Evolutionary conservation across 495 filamentous ascomycete species (phyloP).

Genomic region (Aspergillus conjunctus): DNA sequence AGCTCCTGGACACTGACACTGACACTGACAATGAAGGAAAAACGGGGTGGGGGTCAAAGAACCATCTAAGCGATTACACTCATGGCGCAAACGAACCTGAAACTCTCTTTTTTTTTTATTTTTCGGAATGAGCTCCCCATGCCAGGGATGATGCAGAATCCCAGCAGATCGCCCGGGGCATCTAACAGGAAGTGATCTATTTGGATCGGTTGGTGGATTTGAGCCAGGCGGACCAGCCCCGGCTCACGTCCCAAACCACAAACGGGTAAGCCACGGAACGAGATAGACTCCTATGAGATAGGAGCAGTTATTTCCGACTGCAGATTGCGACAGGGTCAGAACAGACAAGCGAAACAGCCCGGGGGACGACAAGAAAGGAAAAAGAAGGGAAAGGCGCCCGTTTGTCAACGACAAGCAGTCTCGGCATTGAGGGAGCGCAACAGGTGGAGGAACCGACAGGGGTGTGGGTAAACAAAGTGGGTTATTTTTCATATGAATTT

Average conservation of each 20-base stretch:
- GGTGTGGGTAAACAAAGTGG: constrained; percentile 13
- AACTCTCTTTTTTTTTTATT: constrained; percentile 27
- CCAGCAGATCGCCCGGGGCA: constrained; percentile 31
- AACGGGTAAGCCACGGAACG: constrained; percentile 13
- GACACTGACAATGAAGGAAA: constrained; percentile 18
- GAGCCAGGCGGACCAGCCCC: constrained; percentile 8
- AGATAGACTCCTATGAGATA: constrained; percentile 3
- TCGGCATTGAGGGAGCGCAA: constrained; percentile 18
- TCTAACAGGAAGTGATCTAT: constrained; percentile 22
- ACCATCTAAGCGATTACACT: constrained; percentile 31
- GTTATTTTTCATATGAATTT: constrained; percentile 18
- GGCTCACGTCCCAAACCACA: constrained; percentile 11
- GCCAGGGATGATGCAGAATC: constrained; percentile 39
- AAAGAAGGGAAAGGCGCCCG: constrained; percentile 21
- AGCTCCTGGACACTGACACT: constrained; percentile 24
- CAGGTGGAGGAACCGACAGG: constrained; percentile 14
- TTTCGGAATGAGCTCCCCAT: constrained; percentile 35
- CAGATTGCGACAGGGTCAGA: constrained; percentile 21
- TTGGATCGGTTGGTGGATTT: constrained; percentile 13
- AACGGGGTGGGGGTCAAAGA: constrained; percentile 21
- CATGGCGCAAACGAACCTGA: constrained; percentile 36
- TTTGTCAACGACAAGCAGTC: constrained; percentile 25
- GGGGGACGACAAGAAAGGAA: constrained; percentile 17
- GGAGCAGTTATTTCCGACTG: constrained; percentile 19
- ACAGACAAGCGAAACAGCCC: constrained; percentile 11